Conservation (phyloP, 148 eudicot species). For the Diospyros kaki region DNA sequence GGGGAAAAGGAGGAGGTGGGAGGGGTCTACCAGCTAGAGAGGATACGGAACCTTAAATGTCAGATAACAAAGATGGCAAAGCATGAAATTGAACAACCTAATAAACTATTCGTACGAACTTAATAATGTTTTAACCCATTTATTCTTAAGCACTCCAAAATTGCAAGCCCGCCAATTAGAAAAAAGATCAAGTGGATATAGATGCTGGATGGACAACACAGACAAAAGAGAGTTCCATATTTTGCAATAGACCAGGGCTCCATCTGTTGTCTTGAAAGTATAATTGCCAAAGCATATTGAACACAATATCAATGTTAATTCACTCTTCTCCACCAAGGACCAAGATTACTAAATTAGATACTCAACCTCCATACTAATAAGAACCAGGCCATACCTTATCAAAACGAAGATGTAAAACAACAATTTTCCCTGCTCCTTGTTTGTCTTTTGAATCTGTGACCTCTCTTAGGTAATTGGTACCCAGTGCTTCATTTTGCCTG, state of each 20-base stretch:
- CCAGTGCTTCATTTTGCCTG: constrained; percentile 29
- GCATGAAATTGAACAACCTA: background rate
- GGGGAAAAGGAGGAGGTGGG: no score
- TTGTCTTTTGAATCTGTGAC: constrained; percentile 36
- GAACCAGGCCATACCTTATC: constrained; percentile 62
- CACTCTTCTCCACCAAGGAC: background rate
- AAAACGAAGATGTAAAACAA: constrained; percentile 86
- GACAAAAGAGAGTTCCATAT: background rate
- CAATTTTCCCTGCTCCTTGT: constrained; percentile 58
- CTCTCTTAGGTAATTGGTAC: constrained; percentile 36
- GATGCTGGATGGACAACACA: background rate
- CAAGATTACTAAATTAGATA: background rate
- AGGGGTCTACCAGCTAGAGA: no score
- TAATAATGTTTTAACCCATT: background rate
- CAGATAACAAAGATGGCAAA: no score
- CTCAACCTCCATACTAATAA: background rate
- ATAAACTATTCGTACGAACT: background rate
- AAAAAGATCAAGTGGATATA: background rate
- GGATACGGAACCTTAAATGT: no score
- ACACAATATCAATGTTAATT: background rate
- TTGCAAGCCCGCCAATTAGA: background rate
- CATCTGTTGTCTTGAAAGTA: background rate
- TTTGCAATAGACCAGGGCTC: background rate
- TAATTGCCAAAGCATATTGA: background rate
- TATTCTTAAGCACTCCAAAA: constrained; percentile 5